These are phyloP conservation scores for Cochlearia excelsa DNA, from an alignment of 345 rosid species.

Conservation along the genomic window DNA sequence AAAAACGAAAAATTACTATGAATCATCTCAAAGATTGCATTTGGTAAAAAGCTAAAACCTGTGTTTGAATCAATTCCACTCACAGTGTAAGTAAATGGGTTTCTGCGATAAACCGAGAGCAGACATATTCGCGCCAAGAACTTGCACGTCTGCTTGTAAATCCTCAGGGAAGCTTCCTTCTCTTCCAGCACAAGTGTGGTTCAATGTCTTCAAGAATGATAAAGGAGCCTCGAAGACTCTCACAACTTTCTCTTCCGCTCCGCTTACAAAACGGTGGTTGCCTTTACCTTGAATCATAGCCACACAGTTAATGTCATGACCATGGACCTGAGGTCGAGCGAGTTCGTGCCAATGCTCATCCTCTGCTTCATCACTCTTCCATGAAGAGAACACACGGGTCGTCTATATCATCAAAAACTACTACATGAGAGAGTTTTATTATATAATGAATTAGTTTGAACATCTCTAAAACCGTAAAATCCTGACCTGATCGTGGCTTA, in stretches of 20 bases:
- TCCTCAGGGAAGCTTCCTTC: constrained; percentile 51
- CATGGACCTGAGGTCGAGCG: constrained; percentile 95
- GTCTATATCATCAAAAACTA: constrained; percentile 46
- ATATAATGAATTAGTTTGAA: not conserved
- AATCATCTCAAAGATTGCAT: constrained; percentile 1
- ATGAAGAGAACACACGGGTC: constrained; percentile 73
- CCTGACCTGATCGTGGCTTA: constrained; percentile 90
- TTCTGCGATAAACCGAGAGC: constrained; percentile 97
- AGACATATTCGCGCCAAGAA: constrained; percentile 94
- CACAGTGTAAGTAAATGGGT: constrained; percentile 75
- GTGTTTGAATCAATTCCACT: constrained; percentile 23
- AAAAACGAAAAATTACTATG: not conserved
- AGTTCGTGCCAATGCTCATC: constrained; percentile 80
- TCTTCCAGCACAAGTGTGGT: constrained; percentile 50
- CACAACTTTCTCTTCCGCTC: constrained; percentile 96
- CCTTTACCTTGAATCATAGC: constrained; percentile 76
- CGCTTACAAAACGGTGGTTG: constrained; percentile 87
- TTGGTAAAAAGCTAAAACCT: constrained; percentile 4
- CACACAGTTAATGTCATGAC: constrained; percentile 87
- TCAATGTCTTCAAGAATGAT: constrained; percentile 78
- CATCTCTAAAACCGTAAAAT: not conserved
- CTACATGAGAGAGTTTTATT: not conserved
- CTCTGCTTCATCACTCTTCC: constrained; percentile 45
- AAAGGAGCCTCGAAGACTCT: constrained; percentile 93
- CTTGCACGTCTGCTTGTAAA: constrained; percentile 55